phyloP scores from a whole-genome alignment of 345 rosid genomes.

The Linum tenue region DNA sequence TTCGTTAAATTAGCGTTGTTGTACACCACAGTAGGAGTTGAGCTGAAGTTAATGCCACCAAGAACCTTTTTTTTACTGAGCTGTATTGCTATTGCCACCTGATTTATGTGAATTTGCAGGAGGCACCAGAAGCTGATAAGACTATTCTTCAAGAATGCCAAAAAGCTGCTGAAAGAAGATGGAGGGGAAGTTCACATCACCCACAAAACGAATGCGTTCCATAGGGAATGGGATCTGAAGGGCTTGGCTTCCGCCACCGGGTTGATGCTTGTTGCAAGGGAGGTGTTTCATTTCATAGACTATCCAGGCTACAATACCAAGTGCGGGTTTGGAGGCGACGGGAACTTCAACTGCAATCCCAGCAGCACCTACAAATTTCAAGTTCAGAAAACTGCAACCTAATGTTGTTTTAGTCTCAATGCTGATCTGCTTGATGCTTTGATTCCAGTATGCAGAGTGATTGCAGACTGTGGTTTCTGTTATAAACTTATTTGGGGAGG shows the following conservation, averaged over 20 bases:
- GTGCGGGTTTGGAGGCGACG: not conserved
- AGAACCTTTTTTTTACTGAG: too few relatives aligned
- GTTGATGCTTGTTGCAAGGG: conserved; percentile 5
- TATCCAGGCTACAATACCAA: not conserved
- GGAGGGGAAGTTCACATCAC: conserved; percentile 30
- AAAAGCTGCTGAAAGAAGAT: conserved; percentile 17
- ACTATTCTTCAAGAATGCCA: conserved; percentile 23
- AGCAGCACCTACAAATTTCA: not conserved
- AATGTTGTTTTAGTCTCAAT: too few relatives aligned
- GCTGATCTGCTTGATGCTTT: too few relatives aligned
- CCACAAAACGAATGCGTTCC: conserved; percentile 28
- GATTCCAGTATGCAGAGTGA: too few relatives aligned
- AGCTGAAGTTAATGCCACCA: too few relatives aligned
- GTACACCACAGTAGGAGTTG: too few relatives aligned
- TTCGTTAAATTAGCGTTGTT: not conserved
- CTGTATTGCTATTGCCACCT: not conserved
- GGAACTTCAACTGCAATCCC: not conserved
- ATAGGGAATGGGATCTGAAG: conserved; percentile 26
- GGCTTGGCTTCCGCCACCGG: conserved; percentile 26
- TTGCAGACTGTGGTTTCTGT: too few relatives aligned
- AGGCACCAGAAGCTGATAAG: conserved; percentile 24
- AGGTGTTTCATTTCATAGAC: not conserved
- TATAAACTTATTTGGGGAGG: too few relatives aligned
- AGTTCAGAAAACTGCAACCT: not conserved
- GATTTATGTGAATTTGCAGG: not conserved